Evolutionary conservation across 495 filamentous ascomycete genomes (phyloP), one percentile per base, ranked within the genome.

Genomic region (Barbatosphaeria neglecta): DNA sequence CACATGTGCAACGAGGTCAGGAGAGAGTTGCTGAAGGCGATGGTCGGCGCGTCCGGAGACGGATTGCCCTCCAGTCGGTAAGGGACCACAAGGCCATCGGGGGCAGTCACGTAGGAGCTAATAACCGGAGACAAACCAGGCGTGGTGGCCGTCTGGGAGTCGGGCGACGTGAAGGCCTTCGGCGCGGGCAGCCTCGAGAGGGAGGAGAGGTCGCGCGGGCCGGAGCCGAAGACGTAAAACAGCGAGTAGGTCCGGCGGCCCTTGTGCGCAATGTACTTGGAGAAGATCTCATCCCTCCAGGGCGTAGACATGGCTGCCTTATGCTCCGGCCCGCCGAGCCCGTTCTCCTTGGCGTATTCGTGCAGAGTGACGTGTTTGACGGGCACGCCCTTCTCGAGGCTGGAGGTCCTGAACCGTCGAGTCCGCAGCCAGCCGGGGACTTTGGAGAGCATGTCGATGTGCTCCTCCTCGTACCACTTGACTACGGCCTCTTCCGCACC

Each of bases 211-310:
- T 87, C 80, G n/a, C 84, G 69, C 7, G 83, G 80, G 0, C 75
- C 83, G 0, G 83, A 76, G 0, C 83, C 83, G 53, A 92, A 89
- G 33, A 82, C 82, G 64, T 87, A 88, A 55, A 85, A 82, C 54
- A 87, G 78, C 41, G 78, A 66, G 62, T 85, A 90, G 1, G 68
- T 63, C 10, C 84, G 65, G 37, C 77, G 69, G 15, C 60, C 68
- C 51, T 73, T 78, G 31, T 64, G 56, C n/a, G 69, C 65, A 22
- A 84, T 75, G 22, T 73, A 68, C n/a, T 78, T 72, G 22, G 56
- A 56, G 52, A 70, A 70, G 25, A 86, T 62, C 42, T 76, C 70
- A 4, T 69, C 63, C 20, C 67, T 61, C 72, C 78, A 78, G 1
- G 73, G 63, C 6, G 82, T 84, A 37, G 63, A 65, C 52, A 73